phyloP scores from a whole-genome alignment of 768 basidiomycete species.

The Pleurotus platypus region DNA sequence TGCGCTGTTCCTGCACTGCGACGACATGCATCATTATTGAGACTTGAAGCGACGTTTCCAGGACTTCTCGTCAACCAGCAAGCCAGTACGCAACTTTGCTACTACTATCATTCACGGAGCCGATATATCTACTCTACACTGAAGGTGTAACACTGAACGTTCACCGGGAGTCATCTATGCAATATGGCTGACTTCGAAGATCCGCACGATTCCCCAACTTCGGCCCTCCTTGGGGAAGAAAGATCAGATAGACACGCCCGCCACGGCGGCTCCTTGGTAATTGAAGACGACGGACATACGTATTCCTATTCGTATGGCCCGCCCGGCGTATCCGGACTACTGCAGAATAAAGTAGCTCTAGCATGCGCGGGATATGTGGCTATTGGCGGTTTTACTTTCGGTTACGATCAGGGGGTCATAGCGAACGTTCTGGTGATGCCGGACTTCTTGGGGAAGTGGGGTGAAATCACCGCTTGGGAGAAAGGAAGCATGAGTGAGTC shows the following conservation, averaged over 20 bases:
- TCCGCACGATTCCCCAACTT: not conserved
- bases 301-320: conserved; percentile 78
- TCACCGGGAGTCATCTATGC: not conserved
- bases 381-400: conserved; percentile 75
- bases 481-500: conserved; percentile 74
- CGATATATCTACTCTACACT: not conserved
- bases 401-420: conserved; percentile 85
- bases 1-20: no score
- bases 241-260: not conserved
- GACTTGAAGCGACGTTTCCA: no score
- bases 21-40: no score
- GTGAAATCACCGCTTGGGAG: conserved; percentile 63
- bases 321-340: conserved; percentile 58
- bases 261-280: conserved; percentile 26
- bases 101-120: not conserved
- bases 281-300: conserved; percentile 28
- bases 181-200: not conserved
- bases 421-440: conserved; percentile 84
- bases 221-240: not conserved
- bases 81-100: not conserved
- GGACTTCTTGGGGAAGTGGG: conserved; percentile 64
- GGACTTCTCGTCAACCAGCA: no score
- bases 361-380: conserved; percentile 73
- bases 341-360: conserved; percentile 61
- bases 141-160: not conserved